Conservation (phyloP, 305 asterid genomes). For the Stenogyne calaminthoides region DNA sequence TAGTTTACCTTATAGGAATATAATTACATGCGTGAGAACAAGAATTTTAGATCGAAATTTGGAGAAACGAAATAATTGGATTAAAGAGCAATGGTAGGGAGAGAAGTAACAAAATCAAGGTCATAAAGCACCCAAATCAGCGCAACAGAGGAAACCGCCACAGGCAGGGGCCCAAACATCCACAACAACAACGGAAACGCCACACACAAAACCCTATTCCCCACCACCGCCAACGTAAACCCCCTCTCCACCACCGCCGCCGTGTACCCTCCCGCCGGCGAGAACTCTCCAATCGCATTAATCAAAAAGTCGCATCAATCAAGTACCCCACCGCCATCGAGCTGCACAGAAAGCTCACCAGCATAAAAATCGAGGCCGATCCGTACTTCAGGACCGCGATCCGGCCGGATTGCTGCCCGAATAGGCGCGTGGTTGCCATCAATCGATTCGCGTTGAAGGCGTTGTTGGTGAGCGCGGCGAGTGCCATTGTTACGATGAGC, state of each 20-base stretch:
- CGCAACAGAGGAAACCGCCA: slow-evolving; percentile 54
- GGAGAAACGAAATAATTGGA: too few species aligned
- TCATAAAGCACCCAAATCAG: slow-evolving; percentile 60
- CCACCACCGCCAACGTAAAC: slow-evolving; percentile 62
- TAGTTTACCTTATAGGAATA: too few species aligned
- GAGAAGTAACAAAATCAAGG: slow-evolving; percentile 57
- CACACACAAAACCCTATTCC: slow-evolving; percentile 63
- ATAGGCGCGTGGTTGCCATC: slow-evolving; percentile 35
- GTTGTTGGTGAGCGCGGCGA: slow-evolving; percentile 77
- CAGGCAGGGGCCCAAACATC: slow-evolving; percentile 72
- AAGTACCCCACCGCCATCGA: slow-evolving; percentile 57
- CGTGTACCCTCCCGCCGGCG: slow-evolving; percentile 38
- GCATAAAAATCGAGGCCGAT: slow-evolving; percentile 51
- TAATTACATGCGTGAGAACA: too few species aligned
- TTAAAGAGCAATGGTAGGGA: slow-evolving; percentile 22
- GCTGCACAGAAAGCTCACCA: slow-evolving; percentile 71
- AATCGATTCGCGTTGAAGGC: slow-evolving; percentile 46
- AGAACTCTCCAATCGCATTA: slow-evolving; percentile 63
- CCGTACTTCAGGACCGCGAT: slow-evolving; percentile 63
- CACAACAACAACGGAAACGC: slow-evolving; percentile 63
- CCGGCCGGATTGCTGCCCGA: slow-evolving; percentile 60
- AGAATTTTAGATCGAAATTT: background rate
- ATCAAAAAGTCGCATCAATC: slow-evolving; percentile 69
- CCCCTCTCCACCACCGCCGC: slow-evolving; percentile 67
- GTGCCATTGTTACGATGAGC: slow-evolving; percentile 42